These are phyloP conservation scores for Rheum nobile DNA, from an alignment of 148 eudicot genomes.

Conservation along the genomic window DNA sequence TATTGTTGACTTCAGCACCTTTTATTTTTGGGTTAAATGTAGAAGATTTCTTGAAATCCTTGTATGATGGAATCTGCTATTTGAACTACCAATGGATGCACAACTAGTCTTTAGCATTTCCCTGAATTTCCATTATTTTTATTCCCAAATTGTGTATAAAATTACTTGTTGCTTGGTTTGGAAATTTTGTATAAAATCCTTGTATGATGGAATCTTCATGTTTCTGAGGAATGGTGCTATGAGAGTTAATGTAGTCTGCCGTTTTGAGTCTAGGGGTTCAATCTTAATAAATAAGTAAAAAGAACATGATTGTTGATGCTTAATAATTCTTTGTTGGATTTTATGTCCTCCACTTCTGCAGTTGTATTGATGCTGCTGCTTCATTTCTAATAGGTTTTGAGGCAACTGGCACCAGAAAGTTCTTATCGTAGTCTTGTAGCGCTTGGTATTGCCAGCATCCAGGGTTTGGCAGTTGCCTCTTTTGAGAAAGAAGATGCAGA, in stretches of 20 bases:
- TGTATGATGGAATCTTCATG: too few species aligned
- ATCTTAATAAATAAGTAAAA: not conserved
- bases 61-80: too few species aligned
- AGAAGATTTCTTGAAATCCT: too few species aligned
- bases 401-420: conserved; percentile 89
- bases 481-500: conserved; percentile 80
- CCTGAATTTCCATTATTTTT: too few species aligned
- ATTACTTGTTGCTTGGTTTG: too few species aligned
- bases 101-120: too few species aligned
- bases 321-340: not conserved
- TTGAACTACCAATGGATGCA: too few species aligned
- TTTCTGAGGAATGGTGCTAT: not conserved
- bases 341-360: not conserved
- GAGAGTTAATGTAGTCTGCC: not conserved
- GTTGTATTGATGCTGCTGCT: not conserved
- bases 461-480: conserved; percentile 84
- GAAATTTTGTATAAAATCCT: too few species aligned
- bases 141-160: too few species aligned
- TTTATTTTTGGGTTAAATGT: too few species aligned
- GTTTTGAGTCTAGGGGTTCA: not conserved
- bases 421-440: conserved; percentile 80
- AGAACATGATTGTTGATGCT: not conserved
- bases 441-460: conserved; percentile 82
- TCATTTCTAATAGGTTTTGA: conserved; percentile 45
- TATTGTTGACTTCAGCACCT: too few species aligned